Percentiles rank a stretch among this genome's conserved stretches.
Conservation (phyloP, 2,329 filamentous ascomycete genomes). For the Xylaria sp. region DNA sequence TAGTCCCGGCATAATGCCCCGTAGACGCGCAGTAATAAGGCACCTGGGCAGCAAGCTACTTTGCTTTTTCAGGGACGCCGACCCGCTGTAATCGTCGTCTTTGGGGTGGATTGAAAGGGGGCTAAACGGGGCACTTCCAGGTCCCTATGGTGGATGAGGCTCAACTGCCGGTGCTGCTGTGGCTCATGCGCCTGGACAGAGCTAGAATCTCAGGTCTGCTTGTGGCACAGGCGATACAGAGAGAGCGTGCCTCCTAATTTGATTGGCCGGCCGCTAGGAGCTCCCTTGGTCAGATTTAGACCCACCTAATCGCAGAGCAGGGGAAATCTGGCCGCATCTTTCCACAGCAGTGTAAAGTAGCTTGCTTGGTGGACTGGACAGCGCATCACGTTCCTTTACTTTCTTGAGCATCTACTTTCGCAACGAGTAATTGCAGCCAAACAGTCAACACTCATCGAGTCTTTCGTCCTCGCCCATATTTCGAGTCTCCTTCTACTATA, state of each 20-base stretch:
- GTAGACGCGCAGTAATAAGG: constrained; percentile 1
- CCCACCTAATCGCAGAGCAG: not conserved
- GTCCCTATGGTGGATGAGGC: constrained; percentile 1
- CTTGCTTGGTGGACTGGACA: constrained; percentile 9
- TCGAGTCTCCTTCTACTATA: not conserved
- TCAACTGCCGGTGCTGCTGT: constrained; percentile 5
- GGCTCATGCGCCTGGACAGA: constrained; percentile 13
- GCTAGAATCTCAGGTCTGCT: too few species aligned
- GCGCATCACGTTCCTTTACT: constrained; percentile 21
- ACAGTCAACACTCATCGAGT: not conserved
- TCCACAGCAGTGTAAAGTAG: not conserved
- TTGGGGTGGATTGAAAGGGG: not conserved
- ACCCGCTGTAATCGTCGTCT: constrained; percentile 2
- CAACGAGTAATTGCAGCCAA: constrained; percentile 9
- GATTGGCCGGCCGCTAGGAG: too few species aligned
- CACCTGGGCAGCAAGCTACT: not conserved
- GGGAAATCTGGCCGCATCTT: constrained; percentile 37
- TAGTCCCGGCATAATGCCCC: not conserved
- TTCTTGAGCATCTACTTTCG: not conserved
- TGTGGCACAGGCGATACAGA: constrained; percentile 16
- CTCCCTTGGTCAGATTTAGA: too few species aligned
- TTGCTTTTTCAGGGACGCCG: not conserved
- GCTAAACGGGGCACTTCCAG: not conserved
- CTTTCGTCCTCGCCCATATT: not conserved
- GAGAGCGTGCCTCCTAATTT: not conserved